Evolutionary conservation across 176 grass and related monocot genomes (phyloP).

Genomic region (Triticum monococcum): DNA sequence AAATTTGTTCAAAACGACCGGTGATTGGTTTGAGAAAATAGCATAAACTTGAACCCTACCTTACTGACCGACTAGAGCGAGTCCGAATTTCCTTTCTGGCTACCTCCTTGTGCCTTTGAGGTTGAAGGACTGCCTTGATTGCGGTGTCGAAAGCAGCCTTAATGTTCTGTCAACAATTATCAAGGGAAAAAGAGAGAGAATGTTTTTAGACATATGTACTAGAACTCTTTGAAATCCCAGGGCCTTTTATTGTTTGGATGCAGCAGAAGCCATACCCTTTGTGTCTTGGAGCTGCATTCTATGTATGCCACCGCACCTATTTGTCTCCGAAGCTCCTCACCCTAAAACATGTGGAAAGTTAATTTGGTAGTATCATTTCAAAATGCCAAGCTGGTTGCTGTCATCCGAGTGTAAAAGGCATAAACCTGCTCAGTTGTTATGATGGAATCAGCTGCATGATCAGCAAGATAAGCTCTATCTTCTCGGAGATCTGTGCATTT

Average conservation of each 20-base stretch:
- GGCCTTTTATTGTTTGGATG: background rate
- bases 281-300: constrained; percentile 86
- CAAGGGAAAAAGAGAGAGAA: background rate
- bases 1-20: background rate
- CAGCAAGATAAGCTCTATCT: constrained; percentile 63
- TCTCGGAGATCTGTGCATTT: constrained; percentile 57
- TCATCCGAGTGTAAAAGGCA: background rate
- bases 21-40: background rate
- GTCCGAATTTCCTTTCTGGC: constrained; percentile 50
- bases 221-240: background rate
- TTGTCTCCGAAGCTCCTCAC: constrained; percentile 64
- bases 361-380: background rate
- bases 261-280: constrained; percentile 39
- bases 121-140: constrained; percentile 83
- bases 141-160: constrained; percentile 78
- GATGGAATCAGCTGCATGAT: constrained; percentile 60
- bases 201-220: background rate
- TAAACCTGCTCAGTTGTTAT: constrained; percentile 62
- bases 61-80: constrained; percentile 36
- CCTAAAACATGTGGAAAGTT: constrained; percentile 35
- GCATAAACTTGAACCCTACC: constrained; percentile 28
- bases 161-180: constrained; percentile 46
- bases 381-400: background rate
- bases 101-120: constrained; percentile 59
- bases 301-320: constrained; percentile 70